A percentile compares a stretch with the other conserved stretches of the same genome.
These are phyloP conservation scores for Penicillium sumatraense DNA, from an alignment of 2,329 filamentous ascomycete species.

Conservation along the genomic window DNA sequence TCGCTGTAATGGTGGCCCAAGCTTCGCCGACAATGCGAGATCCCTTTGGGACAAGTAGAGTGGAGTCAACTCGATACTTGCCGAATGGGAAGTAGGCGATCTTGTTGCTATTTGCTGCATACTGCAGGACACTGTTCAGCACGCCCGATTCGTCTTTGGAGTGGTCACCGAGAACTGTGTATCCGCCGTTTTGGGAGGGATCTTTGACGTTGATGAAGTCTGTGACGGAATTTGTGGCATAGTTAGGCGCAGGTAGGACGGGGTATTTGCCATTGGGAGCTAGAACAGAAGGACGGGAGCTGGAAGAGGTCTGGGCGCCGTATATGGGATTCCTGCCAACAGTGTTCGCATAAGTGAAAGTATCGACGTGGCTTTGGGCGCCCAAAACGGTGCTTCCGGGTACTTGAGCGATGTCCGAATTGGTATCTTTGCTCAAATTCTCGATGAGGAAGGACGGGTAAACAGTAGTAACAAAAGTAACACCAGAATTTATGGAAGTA, in stretches of 20 bases:
- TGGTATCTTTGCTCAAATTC: neutral
- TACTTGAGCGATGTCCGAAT: neutral
- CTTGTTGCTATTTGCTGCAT: neutral
- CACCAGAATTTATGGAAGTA: neutral
- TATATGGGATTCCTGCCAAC: neutral
- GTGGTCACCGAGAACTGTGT: neutral
- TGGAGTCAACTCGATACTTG: neutral
- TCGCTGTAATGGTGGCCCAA: neutral
- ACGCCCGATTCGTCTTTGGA: neutral
- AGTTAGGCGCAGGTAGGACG: neutral
- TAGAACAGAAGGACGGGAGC: neutral
- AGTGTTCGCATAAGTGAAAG: neutral
- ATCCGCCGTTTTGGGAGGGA: neutral
- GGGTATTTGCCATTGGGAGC: neutral
- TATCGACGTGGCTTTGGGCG: neutral
- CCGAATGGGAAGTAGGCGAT: neutral
- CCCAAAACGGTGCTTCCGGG: neutral
- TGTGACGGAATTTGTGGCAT: neutral
- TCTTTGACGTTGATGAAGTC: constrained; percentile 9
- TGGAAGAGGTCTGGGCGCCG: neutral
- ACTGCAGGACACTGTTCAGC: neutral
- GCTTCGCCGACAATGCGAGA: neutral
- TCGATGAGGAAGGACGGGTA: neutral
- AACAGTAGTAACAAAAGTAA: neutral
- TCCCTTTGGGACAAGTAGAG: neutral